phyloP scores from a whole-genome alignment of 345 rosid species.

The Eucalyptus polybractea region DNA sequence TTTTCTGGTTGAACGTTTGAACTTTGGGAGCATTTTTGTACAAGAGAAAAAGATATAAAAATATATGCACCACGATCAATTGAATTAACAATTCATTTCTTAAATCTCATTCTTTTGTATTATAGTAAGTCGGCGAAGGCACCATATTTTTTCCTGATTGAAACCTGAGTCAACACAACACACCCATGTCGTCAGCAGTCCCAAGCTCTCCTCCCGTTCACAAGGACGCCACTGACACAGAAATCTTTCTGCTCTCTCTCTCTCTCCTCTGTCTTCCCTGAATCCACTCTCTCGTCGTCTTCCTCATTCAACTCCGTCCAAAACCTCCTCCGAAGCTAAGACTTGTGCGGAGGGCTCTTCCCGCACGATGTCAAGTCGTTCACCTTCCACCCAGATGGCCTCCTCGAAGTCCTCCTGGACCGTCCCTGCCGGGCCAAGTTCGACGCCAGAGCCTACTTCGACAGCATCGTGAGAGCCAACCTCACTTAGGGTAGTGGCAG shows the following conservation, averaged over 20 bases:
- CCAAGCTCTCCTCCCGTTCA: background rate
- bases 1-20: background rate
- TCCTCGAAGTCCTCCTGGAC: slow-evolving; percentile 49
- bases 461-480: slow-evolving; percentile 60
- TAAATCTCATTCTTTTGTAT: background rate
- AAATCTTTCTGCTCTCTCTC: slow-evolving; percentile 13
- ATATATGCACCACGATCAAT: background rate
- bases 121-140: background rate
- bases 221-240: slow-evolving; percentile 12
- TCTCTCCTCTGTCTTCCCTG: slow-evolving; percentile 24
- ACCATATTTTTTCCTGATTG: background rate
- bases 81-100: background rate
- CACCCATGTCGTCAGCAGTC: background rate
- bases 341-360: slow-evolving; percentile 72
- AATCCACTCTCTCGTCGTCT: background rate
- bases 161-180: background rate
- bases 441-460: slow-evolving; percentile 57
- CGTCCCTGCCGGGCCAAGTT: slow-evolving; percentile 62
- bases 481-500: slow-evolving; percentile 55
- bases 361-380: slow-evolving; percentile 50
- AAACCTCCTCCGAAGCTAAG: slow-evolving; percentile 52
- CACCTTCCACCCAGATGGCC: slow-evolving; percentile 30
- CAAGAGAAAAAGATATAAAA: background rate
- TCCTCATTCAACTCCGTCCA: slow-evolving; percentile 25
- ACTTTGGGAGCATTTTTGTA: background rate